Base-by-base conservation (phyloP, 495 filamentous ascomycete genomes). In the Penicillium bovifimosum region DNA sequence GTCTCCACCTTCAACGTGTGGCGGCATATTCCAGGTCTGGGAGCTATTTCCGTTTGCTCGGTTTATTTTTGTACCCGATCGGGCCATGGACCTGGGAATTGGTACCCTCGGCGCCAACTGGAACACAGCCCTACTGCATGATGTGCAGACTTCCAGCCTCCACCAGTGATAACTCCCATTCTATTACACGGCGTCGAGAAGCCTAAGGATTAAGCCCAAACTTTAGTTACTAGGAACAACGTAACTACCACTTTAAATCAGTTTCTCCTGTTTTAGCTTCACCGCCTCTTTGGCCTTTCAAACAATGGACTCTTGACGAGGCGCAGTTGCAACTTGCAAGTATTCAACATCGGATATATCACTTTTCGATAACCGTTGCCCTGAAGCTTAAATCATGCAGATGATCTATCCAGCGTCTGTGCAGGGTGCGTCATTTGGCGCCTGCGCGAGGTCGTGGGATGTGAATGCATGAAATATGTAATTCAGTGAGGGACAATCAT, bases 351-450 rank as follows among this genome's bases (percentile, higher is more conserved):
- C 17, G 39, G 38, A 50, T 50, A 34, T 26, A 41, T 50, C 48
- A 50, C 18, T 42, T 41, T 39, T 31, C 28, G 31, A 16, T 29
- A 29, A 29, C 42, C 50, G 42, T 52, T 54, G n/a, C 33, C 47
- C 48, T 34, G 49, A 52, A 50, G 48, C 57, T 50, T 57, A 49
- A 47, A 36, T 36, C 24, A 51, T 63, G 60, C 60, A 60, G 53
- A 34, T 54, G 57, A 63, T 52, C 26, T 48, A 50, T 54, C 47
- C 16, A 51, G 28, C 24, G 11, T 31, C 43, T 49, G 52, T 39
- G 59, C 41, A 16, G 14, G 44, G 42, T 55, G 60, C 54, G 55
- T 40, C 35, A 50, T 32, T 44, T 41, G 54, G 26, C 16, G 41
- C 55, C 18, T 29, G 31, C n/a, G 35, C 47, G 28, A 41, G 41